These are phyloP conservation scores for Monascus ruber DNA, from an alignment of 2,329 filamentous ascomycete species.

Conservation along the genomic window DNA sequence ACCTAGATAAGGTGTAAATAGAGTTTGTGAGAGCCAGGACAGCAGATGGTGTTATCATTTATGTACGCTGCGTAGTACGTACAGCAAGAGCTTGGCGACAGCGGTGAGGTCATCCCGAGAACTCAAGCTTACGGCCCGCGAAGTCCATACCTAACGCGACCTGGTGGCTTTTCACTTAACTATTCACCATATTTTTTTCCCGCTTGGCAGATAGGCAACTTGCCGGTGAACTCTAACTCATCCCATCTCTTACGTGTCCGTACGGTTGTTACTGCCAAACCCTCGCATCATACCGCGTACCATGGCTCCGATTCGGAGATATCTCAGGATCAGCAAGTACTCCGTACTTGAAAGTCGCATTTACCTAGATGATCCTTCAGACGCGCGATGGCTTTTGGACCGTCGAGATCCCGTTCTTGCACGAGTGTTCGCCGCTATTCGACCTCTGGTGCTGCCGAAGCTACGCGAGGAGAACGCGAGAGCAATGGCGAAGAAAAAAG, in stretches of 20 bases:
- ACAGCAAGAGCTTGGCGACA: too few relatives aligned
- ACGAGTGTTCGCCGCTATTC: slow-evolving; percentile 72
- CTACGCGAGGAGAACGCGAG: slow-evolving; percentile 70
- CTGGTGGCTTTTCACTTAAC: too few relatives aligned
- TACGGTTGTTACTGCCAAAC: background rate
- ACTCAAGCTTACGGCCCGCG: too few relatives aligned
- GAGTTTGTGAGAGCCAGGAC: too few relatives aligned
- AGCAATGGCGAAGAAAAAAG: slow-evolving; percentile 55
- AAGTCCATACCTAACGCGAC: too few relatives aligned
- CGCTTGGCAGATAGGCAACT: too few relatives aligned
- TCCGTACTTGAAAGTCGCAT: slow-evolving; percentile 95
- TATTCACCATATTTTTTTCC: too few relatives aligned
- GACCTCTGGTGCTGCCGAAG: slow-evolving; percentile 79
- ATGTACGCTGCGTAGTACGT: too few relatives aligned
- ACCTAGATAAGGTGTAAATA: too few relatives aligned
- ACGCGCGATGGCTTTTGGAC: slow-evolving; percentile 74
- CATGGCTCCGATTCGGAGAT: slow-evolving; percentile 83
- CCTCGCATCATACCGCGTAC: background rate
- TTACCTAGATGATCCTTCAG: slow-evolving; percentile 81
- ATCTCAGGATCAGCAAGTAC: slow-evolving; percentile 82
- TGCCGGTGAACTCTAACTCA: too few relatives aligned
- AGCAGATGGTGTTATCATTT: too few relatives aligned
- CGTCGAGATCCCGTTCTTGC: slow-evolving; percentile 64
- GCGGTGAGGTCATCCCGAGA: too few relatives aligned
- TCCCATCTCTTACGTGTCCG: slow-evolving; percentile 2